phyloP scores from a whole-genome alignment of 1,284 basidiomycete genomes.

The Vanrija sp. region DNA sequence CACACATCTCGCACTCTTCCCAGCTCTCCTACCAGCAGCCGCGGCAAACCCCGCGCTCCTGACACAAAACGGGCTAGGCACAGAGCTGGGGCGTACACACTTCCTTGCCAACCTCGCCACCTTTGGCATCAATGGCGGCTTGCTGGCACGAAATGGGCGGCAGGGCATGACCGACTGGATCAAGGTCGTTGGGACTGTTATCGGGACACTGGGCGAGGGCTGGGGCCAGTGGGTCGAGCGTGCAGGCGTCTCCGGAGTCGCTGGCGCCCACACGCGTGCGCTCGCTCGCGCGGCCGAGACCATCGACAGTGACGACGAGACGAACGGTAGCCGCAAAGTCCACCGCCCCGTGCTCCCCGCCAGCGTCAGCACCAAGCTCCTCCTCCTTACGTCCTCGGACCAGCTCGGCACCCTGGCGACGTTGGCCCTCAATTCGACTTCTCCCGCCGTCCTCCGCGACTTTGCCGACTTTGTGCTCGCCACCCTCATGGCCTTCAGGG shows the following conservation, averaged over 20 bases:
- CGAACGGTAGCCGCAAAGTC: background rate
- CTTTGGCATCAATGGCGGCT: constrained; percentile 45
- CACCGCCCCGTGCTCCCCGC: constrained; percentile 19
- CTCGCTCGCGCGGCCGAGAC: background rate
- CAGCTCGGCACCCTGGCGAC: constrained; percentile 25
- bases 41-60: constrained; percentile 24
- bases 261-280: background rate
- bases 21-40: constrained; percentile 33
- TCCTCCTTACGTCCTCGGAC: constrained; percentile 28
- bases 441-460: constrained; percentile 15
- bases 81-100: constrained; percentile 41
- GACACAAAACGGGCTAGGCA: constrained; percentile 18
- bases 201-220: constrained; percentile 31
- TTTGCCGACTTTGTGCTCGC: constrained; percentile 41
- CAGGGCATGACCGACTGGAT: constrained; percentile 35
- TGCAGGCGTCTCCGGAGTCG: background rate
- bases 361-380: constrained; percentile 30
- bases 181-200: constrained; percentile 28
- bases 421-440: constrained; percentile 2
- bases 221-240: constrained; percentile 47
- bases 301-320: constrained; percentile 25
- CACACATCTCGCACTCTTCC: constrained; percentile 37
- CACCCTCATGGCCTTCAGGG: constrained; percentile 49
- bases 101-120: constrained; percentile 48
- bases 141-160: constrained; percentile 31